Conservation (phyloP, 176 grass and related monocot genomes). For the Carex cristatella region DNA sequence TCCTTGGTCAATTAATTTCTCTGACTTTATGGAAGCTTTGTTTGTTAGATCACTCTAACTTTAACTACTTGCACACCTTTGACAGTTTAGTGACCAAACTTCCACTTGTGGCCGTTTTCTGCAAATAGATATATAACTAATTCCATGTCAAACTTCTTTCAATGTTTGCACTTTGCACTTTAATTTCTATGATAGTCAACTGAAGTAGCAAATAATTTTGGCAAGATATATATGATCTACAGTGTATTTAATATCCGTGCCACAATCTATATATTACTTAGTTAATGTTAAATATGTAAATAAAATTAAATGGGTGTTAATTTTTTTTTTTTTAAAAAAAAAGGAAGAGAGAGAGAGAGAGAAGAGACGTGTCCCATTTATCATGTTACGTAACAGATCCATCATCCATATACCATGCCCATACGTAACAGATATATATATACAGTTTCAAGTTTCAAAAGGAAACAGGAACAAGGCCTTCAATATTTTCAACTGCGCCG, state of each 20-base stretch:
- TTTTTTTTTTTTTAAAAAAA: background rate
- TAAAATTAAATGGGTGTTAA: background rate
- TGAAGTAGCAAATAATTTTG: conserved; percentile 3
- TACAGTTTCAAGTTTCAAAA: conserved; percentile 1
- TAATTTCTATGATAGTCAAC: background rate
- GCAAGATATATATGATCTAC: background rate
- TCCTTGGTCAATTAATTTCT: conserved; percentile 6
- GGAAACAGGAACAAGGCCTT: background rate
- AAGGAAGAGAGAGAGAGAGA: background rate
- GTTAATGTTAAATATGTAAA: background rate
- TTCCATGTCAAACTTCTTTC: conserved; percentile 12
- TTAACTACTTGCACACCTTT: conserved; percentile 9
- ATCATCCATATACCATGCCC: background rate
- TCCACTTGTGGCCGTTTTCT: conserved; percentile 12
- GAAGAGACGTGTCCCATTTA: background rate
- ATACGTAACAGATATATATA: background rate
- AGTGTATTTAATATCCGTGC: background rate
- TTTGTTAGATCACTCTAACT: background rate
- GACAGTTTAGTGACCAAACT: conserved; percentile 21
- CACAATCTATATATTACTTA: background rate
- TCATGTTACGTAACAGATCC: background rate
- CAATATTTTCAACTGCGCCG: background rate
- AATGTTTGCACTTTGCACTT: too few relatives aligned
- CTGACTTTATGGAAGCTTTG: background rate
- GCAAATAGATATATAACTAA: background rate